phyloP scores from a whole-genome alignment of 129 eudicot species.

The Chrysanthemum seticuspe region DNA sequence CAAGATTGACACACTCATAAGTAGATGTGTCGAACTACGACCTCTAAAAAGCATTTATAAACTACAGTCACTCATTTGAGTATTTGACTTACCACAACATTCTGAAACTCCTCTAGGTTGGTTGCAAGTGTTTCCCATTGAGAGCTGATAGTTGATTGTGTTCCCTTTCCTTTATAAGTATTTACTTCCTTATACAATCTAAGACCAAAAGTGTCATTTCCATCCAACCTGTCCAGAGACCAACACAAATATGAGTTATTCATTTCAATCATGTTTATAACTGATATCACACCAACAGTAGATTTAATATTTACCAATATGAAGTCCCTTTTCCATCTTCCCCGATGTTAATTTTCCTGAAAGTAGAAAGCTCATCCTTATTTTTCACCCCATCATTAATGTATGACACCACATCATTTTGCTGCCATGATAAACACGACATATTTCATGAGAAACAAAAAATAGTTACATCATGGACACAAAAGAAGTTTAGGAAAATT shows the following conservation, averaged over 20 bases:
- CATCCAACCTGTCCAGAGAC: constrained; percentile 66
- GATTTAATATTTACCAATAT: constrained; percentile 51
- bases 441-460: constrained; percentile 5
- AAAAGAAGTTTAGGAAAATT: not conserved
- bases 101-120: constrained; percentile 67
- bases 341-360: constrained; percentile 55
- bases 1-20: not conserved
- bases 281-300: not conserved
- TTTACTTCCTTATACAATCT: constrained; percentile 75
- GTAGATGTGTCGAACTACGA: not conserved
- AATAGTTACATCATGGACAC: not conserved
- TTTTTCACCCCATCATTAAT: constrained; percentile 53
- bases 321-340: constrained; percentile 61
- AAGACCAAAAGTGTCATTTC: constrained; percentile 58
- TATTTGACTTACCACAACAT: constrained; percentile 59
- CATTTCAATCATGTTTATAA: not conserved
- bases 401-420: constrained; percentile 62
- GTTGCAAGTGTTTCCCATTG: constrained; percentile 93
- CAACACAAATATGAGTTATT: not conserved
- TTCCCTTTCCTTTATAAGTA: constrained; percentile 28
- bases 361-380: constrained; percentile 48
- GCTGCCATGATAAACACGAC: constrained; percentile 41
- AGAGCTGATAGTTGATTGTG: constrained; percentile 15
- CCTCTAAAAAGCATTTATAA: constrained; percentile 14
- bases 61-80: constrained; percentile 21